Percentiles rank a stretch among this genome's conserved stretches.
Evolutionary conservation across 257 asterid genomes (phyloP).

Genomic region (Apocynum venetum): DNA sequence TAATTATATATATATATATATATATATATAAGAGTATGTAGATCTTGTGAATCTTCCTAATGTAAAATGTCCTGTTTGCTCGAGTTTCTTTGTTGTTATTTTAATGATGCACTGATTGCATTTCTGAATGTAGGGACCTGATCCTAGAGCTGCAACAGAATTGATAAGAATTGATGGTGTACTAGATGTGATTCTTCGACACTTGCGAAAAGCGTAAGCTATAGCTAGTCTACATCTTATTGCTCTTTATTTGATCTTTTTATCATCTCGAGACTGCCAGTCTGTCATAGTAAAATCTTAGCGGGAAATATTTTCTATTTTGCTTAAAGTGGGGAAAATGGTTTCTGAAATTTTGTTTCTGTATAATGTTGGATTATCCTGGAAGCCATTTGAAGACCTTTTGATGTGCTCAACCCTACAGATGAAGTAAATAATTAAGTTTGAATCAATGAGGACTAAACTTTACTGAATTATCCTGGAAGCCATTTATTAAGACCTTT

Average conservation of each 20-base stretch:
- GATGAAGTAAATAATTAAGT: too few species aligned
- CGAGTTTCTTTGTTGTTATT: background rate
- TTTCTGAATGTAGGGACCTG: conserved; percentile 70
- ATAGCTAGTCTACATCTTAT: background rate
- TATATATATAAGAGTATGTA: background rate
- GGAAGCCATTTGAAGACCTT: too few species aligned
- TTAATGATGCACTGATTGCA: conserved; percentile 11
- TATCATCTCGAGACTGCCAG: background rate
- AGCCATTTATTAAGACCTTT: background rate
- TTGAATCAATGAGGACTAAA: too few species aligned
- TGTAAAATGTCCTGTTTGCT: background rate
- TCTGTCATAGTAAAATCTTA: background rate
- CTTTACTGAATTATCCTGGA: background rate
- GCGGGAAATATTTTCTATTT: background rate
- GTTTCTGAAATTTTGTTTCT: too few species aligned
- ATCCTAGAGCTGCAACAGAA: conserved; percentile 75
- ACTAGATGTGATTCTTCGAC: conserved; percentile 70
- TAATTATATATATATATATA: background rate
- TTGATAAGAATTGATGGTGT: conserved; percentile 74
- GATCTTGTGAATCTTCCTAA: background rate
- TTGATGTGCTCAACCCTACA: too few species aligned
- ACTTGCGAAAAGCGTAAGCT: conserved; percentile 78
- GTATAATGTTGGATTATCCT: too few species aligned
- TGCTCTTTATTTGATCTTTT: background rate
- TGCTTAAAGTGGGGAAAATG: background rate